Conservation (phyloP, 139 green algal genomes). For the Chlamydomonas incerta region DNA sequence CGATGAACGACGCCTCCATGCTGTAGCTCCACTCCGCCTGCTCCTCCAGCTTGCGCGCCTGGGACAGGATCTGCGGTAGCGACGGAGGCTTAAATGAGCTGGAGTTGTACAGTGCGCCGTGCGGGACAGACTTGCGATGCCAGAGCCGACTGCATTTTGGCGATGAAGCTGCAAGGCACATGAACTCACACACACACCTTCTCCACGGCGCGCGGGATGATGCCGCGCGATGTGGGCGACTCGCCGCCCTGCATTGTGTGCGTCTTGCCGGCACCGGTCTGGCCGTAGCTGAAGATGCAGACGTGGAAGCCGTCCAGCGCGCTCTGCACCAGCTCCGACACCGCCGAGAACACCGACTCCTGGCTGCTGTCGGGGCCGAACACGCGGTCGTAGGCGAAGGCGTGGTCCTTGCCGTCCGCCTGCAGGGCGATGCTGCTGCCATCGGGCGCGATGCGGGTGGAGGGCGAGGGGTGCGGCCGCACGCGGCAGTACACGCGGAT, state of each 20-base stretch:
- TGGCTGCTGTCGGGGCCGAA: slow-evolving; percentile 68
- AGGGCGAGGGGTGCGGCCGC: slow-evolving; percentile 58
- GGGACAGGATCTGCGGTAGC: slow-evolving; percentile 75
- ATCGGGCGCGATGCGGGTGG: slow-evolving; percentile 66
- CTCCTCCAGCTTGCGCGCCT: slow-evolving; percentile 60
- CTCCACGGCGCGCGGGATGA: slow-evolving; percentile 90
- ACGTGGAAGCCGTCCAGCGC: slow-evolving; percentile 98
- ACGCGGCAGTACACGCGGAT: slow-evolving; percentile 94
- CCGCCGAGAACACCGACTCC: slow-evolving; percentile 84
- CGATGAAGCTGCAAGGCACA: too few species aligned
- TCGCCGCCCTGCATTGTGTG: slow-evolving; percentile 95
- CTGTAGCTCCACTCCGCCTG: slow-evolving; percentile 88
- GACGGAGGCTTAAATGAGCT: background rate
- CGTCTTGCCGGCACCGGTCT: slow-evolving; percentile 98
- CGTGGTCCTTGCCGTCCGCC: slow-evolving; percentile 77
- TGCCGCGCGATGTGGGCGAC: slow-evolving; percentile 68
- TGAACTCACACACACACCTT: too few species aligned
- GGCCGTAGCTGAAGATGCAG: slow-evolving; percentile 98
- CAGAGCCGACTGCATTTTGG: too few species aligned
- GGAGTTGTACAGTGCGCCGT: too few species aligned
- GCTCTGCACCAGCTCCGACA: slow-evolving; percentile 94
- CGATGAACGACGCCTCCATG: slow-evolving; percentile 92
- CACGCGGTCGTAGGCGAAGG: slow-evolving; percentile 83
- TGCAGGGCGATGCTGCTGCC: slow-evolving; percentile 60
- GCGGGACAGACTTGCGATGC: too few species aligned